Conservation (phyloP, 1,139 yeast genomes). For the Zygoascus meyerae region DNA sequence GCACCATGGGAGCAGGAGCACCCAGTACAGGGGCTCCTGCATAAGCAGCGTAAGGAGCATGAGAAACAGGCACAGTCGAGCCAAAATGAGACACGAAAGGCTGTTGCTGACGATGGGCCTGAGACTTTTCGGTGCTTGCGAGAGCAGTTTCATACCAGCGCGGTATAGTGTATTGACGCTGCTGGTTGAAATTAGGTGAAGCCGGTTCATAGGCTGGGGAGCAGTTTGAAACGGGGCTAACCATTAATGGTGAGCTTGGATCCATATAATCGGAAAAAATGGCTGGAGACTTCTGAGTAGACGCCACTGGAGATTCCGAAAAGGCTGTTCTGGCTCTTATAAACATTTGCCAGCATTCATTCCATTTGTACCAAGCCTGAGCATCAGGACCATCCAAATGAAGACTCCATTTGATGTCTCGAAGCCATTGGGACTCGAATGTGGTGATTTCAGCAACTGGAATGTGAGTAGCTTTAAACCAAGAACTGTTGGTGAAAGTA, state of each 20-base stretch:
- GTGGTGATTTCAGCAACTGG: slow-evolving; percentile 53
- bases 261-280: background rate
- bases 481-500: slow-evolving; percentile 89
- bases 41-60: background rate
- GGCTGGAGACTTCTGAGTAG: slow-evolving; percentile 5
- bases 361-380: slow-evolving; percentile 37
- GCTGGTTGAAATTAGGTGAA: slow-evolving; percentile 2
- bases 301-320: background rate
- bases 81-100: slow-evolving; percentile 11
- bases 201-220: slow-evolving; percentile 7
- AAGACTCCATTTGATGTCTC: slow-evolving; percentile 32
- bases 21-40: slow-evolving; percentile 2
- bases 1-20: slow-evolving; percentile 4
- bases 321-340: slow-evolving; percentile 8
- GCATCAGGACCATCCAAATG: slow-evolving; percentile 28
- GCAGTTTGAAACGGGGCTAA: background rate
- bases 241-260: background rate
- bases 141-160: slow-evolving; percentile 24
- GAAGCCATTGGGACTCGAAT: slow-evolving; percentile 72
- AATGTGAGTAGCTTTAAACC: slow-evolving; percentile 93
- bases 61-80: slow-evolving; percentile 1
- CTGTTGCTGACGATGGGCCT: background rate
- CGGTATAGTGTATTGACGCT: slow-evolving; percentile 21
- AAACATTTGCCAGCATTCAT: slow-evolving; percentile 32
- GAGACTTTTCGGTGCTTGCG: background rate